Evolutionary conservation across 2,329 filamentous ascomycete species (phyloP).

Genomic region (Endocalyx cinctus): DNA sequence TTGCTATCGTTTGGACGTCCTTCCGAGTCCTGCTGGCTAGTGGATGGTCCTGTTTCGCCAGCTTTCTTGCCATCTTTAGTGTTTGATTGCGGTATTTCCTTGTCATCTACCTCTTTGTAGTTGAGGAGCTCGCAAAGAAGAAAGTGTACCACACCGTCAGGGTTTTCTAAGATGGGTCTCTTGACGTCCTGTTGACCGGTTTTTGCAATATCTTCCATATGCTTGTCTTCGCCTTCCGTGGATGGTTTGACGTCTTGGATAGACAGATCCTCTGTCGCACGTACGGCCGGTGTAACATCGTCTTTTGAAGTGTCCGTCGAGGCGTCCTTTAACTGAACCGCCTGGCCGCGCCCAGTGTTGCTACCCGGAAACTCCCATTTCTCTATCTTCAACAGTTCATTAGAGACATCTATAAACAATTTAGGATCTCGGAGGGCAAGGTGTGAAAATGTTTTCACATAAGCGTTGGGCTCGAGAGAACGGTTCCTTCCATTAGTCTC

Average conservation of each 20-base stretch:
- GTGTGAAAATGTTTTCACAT: constrained; percentile 72
- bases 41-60: constrained; percentile 28
- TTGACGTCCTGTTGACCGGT: constrained; percentile 60
- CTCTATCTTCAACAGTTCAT: constrained; percentile 73
- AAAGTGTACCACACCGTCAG: constrained; percentile 93
- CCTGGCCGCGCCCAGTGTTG: constrained; percentile 26
- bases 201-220: constrained; percentile 63
- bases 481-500: constrained; percentile 51
- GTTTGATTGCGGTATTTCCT: constrained; percentile 47
- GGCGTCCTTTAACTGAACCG: constrained; percentile 38
- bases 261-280: constrained; percentile 41
- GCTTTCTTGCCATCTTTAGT: constrained; percentile 38
- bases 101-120: constrained; percentile 90
- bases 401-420: constrained; percentile 81
- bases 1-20: constrained; percentile 35
- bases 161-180: constrained; percentile 80
- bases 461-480: constrained; percentile 64
- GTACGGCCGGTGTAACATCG: constrained; percentile 40
- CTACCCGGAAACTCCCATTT: constrained; percentile 47
- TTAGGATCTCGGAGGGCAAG: constrained; percentile 77
- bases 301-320: constrained; percentile 28
- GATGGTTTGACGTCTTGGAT: constrained; percentile 54
- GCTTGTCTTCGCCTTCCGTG: constrained; percentile 55
- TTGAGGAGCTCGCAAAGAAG: constrained; percentile 86
- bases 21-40: constrained; percentile 20